phyloP scores from a whole-genome alignment of 2,329 filamentous ascomycete species.

The Furcasterigmium sp. region DNA sequence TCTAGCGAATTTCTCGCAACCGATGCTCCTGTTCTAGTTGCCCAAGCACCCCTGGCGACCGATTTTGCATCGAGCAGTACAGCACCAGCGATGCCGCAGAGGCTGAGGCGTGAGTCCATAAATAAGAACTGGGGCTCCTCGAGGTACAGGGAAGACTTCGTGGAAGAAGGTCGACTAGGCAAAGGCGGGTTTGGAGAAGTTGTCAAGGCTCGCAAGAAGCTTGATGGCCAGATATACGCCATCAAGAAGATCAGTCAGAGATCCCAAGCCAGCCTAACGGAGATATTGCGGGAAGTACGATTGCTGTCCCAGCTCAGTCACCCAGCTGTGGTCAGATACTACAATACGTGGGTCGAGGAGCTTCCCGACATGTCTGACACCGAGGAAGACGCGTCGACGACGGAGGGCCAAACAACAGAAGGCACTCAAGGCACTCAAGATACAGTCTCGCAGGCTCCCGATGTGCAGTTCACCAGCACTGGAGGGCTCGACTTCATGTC shows the following conservation, averaged over 20 bases:
- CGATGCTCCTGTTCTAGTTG: conserved; percentile 51
- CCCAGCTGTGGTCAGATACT: conserved; percentile 81
- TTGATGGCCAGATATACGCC: conserved; percentile 89
- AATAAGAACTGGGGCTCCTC: conserved; percentile 48
- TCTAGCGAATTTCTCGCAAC: conserved; percentile 64
- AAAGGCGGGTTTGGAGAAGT: conserved; percentile 96
- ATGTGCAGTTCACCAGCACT: conserved; percentile 60
- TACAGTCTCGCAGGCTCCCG: conserved; percentile 34
- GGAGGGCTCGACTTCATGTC: conserved; percentile 91
- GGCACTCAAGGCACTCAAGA: conserved; percentile 31
- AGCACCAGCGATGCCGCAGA: conserved; percentile 37
- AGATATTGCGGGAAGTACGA: conserved; percentile 80
- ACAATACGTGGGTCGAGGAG: conserved; percentile 90
- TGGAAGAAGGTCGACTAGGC: conserved; percentile 81
- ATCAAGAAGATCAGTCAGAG: conserved; percentile 93
- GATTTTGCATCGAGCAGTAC: conserved; percentile 30
- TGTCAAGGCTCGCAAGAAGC: conserved; percentile 84
- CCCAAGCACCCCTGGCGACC: not conserved
- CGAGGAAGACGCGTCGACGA: not conserved
- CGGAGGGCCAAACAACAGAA: conserved; percentile 52
- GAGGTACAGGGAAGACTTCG: conserved; percentile 83
- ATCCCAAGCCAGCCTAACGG: conserved; percentile 71
- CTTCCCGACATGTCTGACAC: conserved; percentile 45
- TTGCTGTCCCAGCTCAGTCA: conserved; percentile 90
- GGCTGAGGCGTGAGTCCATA: conserved; percentile 58